These are phyloP conservation scores for Verticillium klebahnii DNA, from an alignment of 2,329 filamentous ascomycete species.

Conservation along the genomic window DNA sequence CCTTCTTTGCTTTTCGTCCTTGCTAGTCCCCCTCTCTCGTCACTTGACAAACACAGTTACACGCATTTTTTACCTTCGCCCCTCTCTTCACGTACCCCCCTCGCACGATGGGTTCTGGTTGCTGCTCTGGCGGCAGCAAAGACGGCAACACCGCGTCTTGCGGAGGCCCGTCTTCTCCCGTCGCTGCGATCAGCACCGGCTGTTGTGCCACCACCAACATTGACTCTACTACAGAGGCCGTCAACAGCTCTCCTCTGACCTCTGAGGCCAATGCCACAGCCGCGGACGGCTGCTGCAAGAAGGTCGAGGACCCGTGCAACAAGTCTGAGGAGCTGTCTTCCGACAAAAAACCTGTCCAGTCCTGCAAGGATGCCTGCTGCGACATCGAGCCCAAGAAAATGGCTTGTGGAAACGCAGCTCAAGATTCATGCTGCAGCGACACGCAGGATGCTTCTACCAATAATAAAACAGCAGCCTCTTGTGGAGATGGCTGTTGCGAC, in stretches of 20 bases:
- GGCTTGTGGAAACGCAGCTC: too few species aligned
- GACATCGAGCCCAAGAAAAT: background rate
- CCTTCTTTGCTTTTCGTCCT: background rate
- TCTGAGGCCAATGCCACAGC: background rate
- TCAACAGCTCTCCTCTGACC: background rate
- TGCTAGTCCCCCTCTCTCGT: background rate
- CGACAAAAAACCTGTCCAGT: background rate
- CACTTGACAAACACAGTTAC: background rate
- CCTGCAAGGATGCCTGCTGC: background rate
- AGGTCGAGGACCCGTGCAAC: background rate
- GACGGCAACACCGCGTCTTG: background rate
- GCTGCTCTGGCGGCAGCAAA: conserved; percentile 9
- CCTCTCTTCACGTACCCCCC: background rate
- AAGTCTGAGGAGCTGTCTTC: background rate
- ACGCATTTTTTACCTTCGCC: background rate
- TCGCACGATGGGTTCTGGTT: conserved; percentile 10
- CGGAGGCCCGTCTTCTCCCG: conserved; percentile 1
- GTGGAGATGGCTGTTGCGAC: background rate
- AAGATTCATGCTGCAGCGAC: background rate
- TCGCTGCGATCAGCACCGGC: background rate
- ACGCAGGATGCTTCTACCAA: background rate
- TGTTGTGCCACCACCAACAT: background rate
- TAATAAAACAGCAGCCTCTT: background rate
- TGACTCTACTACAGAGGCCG: background rate
- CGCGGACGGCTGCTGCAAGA: background rate